Conservation (phyloP, 2,329 filamentous ascomycete genomes). For the Leptographium radiaticola region DNA sequence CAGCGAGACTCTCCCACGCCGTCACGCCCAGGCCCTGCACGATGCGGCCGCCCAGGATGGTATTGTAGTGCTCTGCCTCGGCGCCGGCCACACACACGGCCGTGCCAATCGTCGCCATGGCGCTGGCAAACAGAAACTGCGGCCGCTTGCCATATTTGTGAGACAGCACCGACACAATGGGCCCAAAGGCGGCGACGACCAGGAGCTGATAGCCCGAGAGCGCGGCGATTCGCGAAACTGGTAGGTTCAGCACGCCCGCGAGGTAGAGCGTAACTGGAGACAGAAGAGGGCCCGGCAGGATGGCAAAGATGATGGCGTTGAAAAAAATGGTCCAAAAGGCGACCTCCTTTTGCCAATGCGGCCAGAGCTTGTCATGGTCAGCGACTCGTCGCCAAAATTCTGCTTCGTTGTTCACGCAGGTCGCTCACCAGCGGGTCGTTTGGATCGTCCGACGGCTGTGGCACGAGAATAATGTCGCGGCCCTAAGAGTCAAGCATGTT, state of each 20-base stretch:
- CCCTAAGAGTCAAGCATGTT: background rate
- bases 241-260: background rate
- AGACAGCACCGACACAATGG: background rate
- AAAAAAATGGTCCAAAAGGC: background rate
- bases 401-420: background rate
- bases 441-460: background rate
- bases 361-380: background rate
- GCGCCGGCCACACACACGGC: background rate
- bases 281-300: background rate
- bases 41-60: background rate
- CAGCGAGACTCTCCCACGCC: background rate
- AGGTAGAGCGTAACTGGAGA: background rate
- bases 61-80: background rate
- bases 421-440: background rate
- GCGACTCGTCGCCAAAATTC: background rate
- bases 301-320: background rate
- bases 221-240: background rate
- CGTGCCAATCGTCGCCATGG: background rate
- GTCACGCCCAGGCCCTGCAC: background rate
- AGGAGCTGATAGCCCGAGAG: background rate
- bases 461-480: background rate
- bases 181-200: background rate
- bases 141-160: background rate
- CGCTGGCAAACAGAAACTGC: background rate
- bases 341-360: background rate